These are phyloP conservation scores for Filosporella fistucella DNA, from an alignment of 495 filamentous ascomycete genomes.

Conservation along the genomic window DNA sequence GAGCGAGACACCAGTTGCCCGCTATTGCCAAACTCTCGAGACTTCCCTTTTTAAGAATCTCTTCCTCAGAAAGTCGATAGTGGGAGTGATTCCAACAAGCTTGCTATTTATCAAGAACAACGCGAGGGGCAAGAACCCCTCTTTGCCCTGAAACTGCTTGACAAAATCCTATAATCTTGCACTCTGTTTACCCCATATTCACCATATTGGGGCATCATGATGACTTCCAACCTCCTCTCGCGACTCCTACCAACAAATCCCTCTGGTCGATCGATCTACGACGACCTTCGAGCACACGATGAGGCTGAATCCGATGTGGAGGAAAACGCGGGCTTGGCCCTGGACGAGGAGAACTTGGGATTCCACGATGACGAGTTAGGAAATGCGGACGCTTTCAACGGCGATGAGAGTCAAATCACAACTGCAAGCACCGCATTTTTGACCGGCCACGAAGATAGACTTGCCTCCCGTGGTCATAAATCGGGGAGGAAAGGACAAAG, in stretches of 20 bases:
- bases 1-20: too few species aligned
- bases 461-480: not conserved
- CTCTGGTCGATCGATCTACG: slow-evolving; percentile 65
- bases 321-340: slow-evolving; percentile 58
- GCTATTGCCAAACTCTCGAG: too few species aligned
- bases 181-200: not conserved
- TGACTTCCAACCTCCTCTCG: slow-evolving; percentile 76
- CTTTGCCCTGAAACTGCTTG: too few species aligned
- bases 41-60: too few species aligned
- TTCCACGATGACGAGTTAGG: slow-evolving; percentile 72
- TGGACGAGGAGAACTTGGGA: slow-evolving; percentile 66
- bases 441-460: slow-evolving; percentile 2
- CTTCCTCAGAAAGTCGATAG: too few species aligned
- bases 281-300: slow-evolving; percentile 60
- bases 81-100: too few species aligned
- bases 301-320: slow-evolving; percentile 58
- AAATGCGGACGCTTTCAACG: slow-evolving; percentile 47
- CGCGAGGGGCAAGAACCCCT: too few species aligned
- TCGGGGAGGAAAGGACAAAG: slow-evolving; percentile 3
- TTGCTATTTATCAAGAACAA: too few species aligned
- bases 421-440: slow-evolving; percentile 46
- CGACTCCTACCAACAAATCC: slow-evolving; percentile 59
- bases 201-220: slow-evolving; percentile 28
- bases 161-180: too few species aligned
- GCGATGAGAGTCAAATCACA: slow-evolving; percentile 59